Percentiles rank a stretch among this genome's conserved stretches.
These are phyloP conservation scores for Allium fistulosum DNA, from an alignment of 106 monocot genomes.

Conservation along the genomic window DNA sequence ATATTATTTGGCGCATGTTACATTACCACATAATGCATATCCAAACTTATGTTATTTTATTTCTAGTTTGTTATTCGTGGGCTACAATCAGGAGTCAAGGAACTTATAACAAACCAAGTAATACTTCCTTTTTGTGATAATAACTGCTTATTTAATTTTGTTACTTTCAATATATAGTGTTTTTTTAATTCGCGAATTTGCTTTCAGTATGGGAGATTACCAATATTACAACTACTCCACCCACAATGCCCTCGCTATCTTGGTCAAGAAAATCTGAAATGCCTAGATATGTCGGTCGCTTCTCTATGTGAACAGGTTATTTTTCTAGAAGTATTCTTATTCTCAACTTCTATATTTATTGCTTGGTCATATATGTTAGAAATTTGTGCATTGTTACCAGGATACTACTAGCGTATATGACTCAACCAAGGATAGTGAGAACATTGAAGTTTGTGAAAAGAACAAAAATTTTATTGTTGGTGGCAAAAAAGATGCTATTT, in stretches of 20 bases:
- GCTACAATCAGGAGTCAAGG: slow-evolving; percentile 45
- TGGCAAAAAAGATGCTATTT: slow-evolving; percentile 70
- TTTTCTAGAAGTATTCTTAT: neutral
- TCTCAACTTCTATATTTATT: no score
- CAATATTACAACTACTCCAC: slow-evolving; percentile 69
- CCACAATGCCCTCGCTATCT: slow-evolving; percentile 74
- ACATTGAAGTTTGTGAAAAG: slow-evolving; percentile 7
- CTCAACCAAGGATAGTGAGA: slow-evolving; percentile 6
- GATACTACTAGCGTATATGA: slow-evolving; percentile 2
- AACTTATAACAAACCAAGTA: slow-evolving; percentile 77
- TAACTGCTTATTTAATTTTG: no score
- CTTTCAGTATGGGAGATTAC: slow-evolving; percentile 64
- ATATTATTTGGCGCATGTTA: neutral
- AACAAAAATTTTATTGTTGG: slow-evolving; percentile 18
- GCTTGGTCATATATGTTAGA: no score
- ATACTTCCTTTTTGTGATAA: neutral
- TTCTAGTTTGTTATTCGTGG: slow-evolving; percentile 63
- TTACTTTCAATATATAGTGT: no score
- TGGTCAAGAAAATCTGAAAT: slow-evolving; percentile 62
- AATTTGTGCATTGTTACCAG: no score
- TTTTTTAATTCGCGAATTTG: no score
- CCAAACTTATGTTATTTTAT: slow-evolving; percentile 1
- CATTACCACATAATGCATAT: no score
- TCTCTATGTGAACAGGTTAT: slow-evolving; percentile 52
- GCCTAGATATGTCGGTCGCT: slow-evolving; percentile 50